Percentiles rank a stretch among this genome's conserved stretches.
These are phyloP conservation scores for Eucalyptus fibrosa DNA, from an alignment of 345 rosid species.

Conservation along the genomic window DNA sequence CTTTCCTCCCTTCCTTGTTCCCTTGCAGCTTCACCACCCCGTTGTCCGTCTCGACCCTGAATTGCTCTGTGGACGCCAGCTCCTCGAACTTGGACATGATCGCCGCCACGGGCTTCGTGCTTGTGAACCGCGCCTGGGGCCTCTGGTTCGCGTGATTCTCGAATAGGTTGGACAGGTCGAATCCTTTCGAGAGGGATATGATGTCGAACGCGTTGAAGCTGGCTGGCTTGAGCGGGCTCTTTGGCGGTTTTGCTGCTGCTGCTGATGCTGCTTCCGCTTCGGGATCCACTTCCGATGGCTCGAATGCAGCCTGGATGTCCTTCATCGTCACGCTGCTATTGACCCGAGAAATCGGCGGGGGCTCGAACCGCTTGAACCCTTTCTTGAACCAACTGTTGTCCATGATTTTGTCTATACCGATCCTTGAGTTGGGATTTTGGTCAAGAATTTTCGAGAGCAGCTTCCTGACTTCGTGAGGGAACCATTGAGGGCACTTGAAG, in stretches of 20 bases:
- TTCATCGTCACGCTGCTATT: slow-evolving; percentile 5
- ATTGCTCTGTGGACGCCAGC: slow-evolving; percentile 47
- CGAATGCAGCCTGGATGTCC: slow-evolving; percentile 35
- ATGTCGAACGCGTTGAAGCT: slow-evolving; percentile 70
- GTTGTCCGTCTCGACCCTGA: slow-evolving; percentile 25
- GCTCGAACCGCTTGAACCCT: slow-evolving; percentile 38
- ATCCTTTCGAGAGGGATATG: slow-evolving; percentile 70
- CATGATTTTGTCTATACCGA: slow-evolving; percentile 39
- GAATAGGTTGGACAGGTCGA: slow-evolving; percentile 66
- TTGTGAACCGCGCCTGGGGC: slow-evolving; percentile 36
- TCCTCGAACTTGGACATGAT: slow-evolving; percentile 69
- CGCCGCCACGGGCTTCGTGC: slow-evolving; percentile 35
- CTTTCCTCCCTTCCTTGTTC: slow-evolving; percentile 68
- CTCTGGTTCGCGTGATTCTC: slow-evolving; percentile 25
- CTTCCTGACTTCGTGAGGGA: slow-evolving; percentile 54
- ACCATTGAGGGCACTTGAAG: slow-evolving; percentile 70
- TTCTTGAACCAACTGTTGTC: slow-evolving; percentile 62
- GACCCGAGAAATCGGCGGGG: slow-evolving; percentile 18
- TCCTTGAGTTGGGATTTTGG: slow-evolving; percentile 50
- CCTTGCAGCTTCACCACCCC: slow-evolving; percentile 57
- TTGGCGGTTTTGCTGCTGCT: neutral
- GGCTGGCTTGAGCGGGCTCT: slow-evolving; percentile 15
- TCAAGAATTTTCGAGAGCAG: slow-evolving; percentile 64
- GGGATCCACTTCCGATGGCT: neutral
- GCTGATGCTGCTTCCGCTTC: neutral